phyloP scores from a whole-genome alignment of 2,329 filamentous ascomycete genomes.

The Aspergillus piperis region DNA sequence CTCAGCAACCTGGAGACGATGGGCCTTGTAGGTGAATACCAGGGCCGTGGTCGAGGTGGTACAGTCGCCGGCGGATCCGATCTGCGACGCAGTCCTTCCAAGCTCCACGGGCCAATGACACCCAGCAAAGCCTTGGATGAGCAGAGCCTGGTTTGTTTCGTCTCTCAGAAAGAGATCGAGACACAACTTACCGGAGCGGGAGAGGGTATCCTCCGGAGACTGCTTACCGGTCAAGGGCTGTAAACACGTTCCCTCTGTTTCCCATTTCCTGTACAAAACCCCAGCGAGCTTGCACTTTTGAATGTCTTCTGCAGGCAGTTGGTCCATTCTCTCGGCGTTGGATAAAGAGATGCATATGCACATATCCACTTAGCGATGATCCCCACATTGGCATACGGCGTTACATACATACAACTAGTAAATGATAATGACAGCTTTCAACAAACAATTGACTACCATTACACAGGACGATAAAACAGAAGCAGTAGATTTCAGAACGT shows the following conservation, averaged over 20 bases:
- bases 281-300: background rate
- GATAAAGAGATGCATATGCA: background rate
- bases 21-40: slow-evolving; percentile 70
- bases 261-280: background rate
- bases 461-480: background rate
- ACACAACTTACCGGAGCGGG: slow-evolving; percentile 64
- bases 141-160: slow-evolving; percentile 74
- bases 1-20: slow-evolving; percentile 85
- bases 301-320: slow-evolving; percentile 3
- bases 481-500: background rate
- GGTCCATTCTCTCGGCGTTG: background rate
- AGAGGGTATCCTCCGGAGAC: slow-evolving; percentile 45
- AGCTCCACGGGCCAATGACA: slow-evolving; percentile 60
- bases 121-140: slow-evolving; percentile 64
- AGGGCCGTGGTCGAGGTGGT: slow-evolving; percentile 72
- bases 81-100: slow-evolving; percentile 67
- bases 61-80: slow-evolving; percentile 48
- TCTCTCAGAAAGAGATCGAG: slow-evolving; percentile 77
- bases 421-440: slow-evolving; percentile 9
- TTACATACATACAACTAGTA: slow-evolving; percentile 7
- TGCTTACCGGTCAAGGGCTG: slow-evolving; percentile 42
- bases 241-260: slow-evolving; percentile 18
- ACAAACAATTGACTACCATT: background rate
- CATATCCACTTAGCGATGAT: background rate
- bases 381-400: slow-evolving; percentile 4